phyloP scores from a whole-genome alignment of 208 protist species.

The Entamoeba histolytica region DNA sequence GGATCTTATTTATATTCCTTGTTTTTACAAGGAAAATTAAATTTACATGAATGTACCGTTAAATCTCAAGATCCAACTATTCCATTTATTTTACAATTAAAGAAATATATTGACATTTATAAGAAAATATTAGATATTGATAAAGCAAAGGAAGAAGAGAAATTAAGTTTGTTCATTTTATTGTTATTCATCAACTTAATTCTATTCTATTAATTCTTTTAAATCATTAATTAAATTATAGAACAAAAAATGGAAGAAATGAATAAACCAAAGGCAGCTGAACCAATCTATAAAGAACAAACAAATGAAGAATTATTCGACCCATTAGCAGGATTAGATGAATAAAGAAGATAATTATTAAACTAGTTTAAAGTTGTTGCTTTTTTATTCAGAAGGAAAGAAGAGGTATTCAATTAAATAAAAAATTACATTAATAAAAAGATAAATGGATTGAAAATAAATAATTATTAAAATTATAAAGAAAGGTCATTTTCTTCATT shows the following conservation, averaged over 20 bases:
- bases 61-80: background rate
- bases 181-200: background rate
- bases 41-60: background rate
- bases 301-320: background rate
- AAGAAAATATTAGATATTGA: background rate
- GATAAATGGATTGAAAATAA: too few relatives aligned
- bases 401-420: too few relatives aligned
- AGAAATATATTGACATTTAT: background rate
- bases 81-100: background rate
- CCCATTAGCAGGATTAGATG: background rate
- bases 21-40: background rate
- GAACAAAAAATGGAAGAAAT: background rate
- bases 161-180: background rate
- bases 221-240: background rate
- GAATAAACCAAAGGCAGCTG: background rate
- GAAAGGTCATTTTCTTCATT: too few relatives aligned
- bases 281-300: background rate
- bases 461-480: too few relatives aligned
- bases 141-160: background rate
- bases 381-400: too few relatives aligned
- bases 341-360: background rate
- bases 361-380: too few relatives aligned
- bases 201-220: background rate
- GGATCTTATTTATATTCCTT: background rate
- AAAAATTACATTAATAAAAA: too few relatives aligned